Base-by-base conservation (phyloP, 202 grass and related monocot genomes). In the Setaria italica region DNA sequence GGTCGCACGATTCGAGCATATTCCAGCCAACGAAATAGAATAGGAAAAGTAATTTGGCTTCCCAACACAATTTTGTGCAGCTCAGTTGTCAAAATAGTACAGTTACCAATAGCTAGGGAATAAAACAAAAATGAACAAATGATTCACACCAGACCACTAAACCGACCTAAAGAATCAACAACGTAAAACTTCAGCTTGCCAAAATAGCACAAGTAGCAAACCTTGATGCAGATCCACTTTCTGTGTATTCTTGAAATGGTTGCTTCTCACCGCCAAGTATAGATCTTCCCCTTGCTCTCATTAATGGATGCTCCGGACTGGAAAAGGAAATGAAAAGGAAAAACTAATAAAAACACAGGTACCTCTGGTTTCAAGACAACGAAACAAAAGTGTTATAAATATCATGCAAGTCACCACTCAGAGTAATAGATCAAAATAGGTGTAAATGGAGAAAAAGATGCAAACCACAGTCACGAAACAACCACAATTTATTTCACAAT, bases 211-310 rank as follows among this genome's bases (percentile, higher is more conserved):
- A 71, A 54, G 37, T 67, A 34, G 48, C 71, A 77, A 89, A 99
- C 94, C 97, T 99, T 87, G 92, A 90, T 80, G 90, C 73, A 74
- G 85, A 88, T 81, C 84, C 92, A 89, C 85, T 76, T 87, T 97
- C 97, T 54, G 88, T 46, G 58, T 92, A 94, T 81, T 90, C 90
- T 71, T 85, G 91, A 90, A 95, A 89, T 80, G 90, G 82, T 70
- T 95, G 88, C 60, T 89, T 90, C 73, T 95, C 93, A 84, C 88
- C 91, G 85, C 97, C 87, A 94, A 99, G 94, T 81, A 94, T 94
- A 13, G 97, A 99, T 85, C 93, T 92, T 84, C 82, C 93, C 34
- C 66, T 94, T 79, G 93, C 90, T 90, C 87, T 94, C 79, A 83
- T 81, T 88, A 94, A 65, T 70, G 90, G 88, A 88, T 96, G 90